Percentiles rank a stretch among this genome's conserved stretches.
phyloP scores from a whole-genome alignment of 1,284 basidiomycete genomes.

The Erythrobasidium hasegawianum region DNA sequence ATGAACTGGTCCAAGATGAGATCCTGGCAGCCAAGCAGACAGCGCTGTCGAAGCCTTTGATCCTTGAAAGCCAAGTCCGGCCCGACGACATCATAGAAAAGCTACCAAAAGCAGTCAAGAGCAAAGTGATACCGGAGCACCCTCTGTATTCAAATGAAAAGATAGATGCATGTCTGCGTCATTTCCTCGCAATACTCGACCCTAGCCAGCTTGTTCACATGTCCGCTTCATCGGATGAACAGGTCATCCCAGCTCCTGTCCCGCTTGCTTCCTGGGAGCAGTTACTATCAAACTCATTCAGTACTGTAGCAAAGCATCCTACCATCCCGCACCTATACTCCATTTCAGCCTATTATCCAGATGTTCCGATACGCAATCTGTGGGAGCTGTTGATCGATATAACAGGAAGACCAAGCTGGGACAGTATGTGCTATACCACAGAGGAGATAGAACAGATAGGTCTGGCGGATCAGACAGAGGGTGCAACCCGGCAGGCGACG shows the following conservation, averaged over 20 bases:
- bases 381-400: slow-evolving; percentile 40
- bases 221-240: not conserved
- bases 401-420: slow-evolving; percentile 36
- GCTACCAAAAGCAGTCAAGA: not conserved
- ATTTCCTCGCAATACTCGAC: slow-evolving; percentile 33
- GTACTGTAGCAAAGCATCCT: slow-evolving; percentile 30
- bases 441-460: slow-evolving; percentile 27
- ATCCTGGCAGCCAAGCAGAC: not conserved
- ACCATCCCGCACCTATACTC: slow-evolving; percentile 36
- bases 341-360: slow-evolving; percentile 38
- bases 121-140: slow-evolving; percentile 18
- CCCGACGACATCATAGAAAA: not conserved
- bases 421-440: slow-evolving; percentile 30
- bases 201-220: slow-evolving; percentile 17
- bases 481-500: slow-evolving; percentile 18
- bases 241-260: slow-evolving; percentile 2
- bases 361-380: slow-evolving; percentile 38
- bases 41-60: not conserved
- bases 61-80: not conserved
- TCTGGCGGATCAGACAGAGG: slow-evolving; percentile 10
- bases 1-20: not conserved
- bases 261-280: slow-evolving; percentile 24
- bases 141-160: slow-evolving; percentile 16
- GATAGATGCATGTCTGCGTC: slow-evolving; percentile 23
- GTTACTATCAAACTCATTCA: slow-evolving; percentile 10